Conservation (phyloP, 495 filamentous ascomycete species). For the Podospora anserina region DNA sequence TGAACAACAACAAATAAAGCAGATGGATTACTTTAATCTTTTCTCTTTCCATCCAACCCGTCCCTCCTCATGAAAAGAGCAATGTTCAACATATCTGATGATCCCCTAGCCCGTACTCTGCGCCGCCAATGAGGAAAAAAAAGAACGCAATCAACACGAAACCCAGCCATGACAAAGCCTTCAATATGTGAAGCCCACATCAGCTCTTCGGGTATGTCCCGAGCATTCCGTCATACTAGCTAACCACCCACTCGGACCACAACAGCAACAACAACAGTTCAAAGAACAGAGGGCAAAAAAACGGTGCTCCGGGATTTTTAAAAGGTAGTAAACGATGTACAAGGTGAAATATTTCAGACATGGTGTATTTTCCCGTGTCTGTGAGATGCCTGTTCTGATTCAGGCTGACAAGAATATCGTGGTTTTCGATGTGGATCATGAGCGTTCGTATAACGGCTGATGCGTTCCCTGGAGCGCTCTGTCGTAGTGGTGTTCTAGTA, state of each 20-base stretch:
- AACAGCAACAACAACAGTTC: not conserved
- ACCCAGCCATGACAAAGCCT: not conserved
- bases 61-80: not conserved
- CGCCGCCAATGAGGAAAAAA: conserved; percentile 2
- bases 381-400: not conserved
- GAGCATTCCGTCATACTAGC: not conserved
- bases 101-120: not conserved
- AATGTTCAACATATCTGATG: not conserved
- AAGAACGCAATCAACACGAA: not conserved
- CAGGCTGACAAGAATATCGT: not conserved
- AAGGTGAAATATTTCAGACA: not conserved
- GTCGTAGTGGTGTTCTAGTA: not conserved
- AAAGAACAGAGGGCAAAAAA: not conserved
- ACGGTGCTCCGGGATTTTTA: not conserved
- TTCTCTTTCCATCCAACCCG: conserved; percentile 1
- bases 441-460: conserved; percentile 4
- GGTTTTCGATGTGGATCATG: conserved; percentile 3
- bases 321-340: not conserved
- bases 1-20: not conserved
- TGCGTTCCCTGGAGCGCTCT: conserved; percentile 12
- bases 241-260: not conserved
- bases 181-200: not conserved
- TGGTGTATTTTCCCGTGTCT: not conserved
- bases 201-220: not conserved
- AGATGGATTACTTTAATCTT: conserved; percentile 3